Conservation (phyloP, 192 early-diverging fungal genomes). For the Phycomyces nitens region DNA sequence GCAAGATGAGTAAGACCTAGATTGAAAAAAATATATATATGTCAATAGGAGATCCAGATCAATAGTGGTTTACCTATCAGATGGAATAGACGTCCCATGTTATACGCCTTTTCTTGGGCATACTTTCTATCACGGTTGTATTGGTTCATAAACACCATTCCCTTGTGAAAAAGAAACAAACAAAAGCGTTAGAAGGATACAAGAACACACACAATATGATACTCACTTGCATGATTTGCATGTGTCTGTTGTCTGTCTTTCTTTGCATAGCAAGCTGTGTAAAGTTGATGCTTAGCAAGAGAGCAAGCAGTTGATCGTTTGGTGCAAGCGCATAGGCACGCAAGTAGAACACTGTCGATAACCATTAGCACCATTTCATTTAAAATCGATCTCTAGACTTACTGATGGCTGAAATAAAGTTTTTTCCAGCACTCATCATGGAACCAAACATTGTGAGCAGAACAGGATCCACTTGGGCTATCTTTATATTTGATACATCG, state of each 20-base stretch:
- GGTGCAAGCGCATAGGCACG: slow-evolving; percentile 56
- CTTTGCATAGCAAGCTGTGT: slow-evolving; percentile 68
- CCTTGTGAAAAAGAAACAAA: slow-evolving; percentile 13
- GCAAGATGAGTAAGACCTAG: slow-evolving; percentile 75
- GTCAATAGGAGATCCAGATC: too few relatives aligned
- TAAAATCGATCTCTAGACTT: slow-evolving; percentile 12
- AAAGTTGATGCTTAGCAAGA: slow-evolving; percentile 60
- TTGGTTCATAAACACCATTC: slow-evolving; percentile 61
- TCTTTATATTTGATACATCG: neutral
- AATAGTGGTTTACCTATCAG: slow-evolving; percentile 61
- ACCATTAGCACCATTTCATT: neutral
- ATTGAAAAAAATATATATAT: neutral
- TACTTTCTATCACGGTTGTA: slow-evolving; percentile 50
- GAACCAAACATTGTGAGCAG: slow-evolving; percentile 61
- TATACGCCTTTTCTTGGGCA: slow-evolving; percentile 73
- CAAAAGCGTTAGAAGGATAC: too few relatives aligned
- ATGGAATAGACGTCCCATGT: slow-evolving; percentile 88
- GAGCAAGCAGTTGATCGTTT: slow-evolving; percentile 62
- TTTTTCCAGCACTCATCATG: slow-evolving; percentile 49
- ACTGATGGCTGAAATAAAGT: slow-evolving; percentile 60
- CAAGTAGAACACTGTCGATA: slow-evolving; percentile 45
- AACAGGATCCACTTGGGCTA: slow-evolving; percentile 13
- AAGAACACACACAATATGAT: too few relatives aligned
- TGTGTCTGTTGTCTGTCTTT: slow-evolving; percentile 65
- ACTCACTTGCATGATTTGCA: slow-evolving; percentile 53